Conservation (phyloP, 208 protist genomes). For the Wallacemonas sp. region DNA sequence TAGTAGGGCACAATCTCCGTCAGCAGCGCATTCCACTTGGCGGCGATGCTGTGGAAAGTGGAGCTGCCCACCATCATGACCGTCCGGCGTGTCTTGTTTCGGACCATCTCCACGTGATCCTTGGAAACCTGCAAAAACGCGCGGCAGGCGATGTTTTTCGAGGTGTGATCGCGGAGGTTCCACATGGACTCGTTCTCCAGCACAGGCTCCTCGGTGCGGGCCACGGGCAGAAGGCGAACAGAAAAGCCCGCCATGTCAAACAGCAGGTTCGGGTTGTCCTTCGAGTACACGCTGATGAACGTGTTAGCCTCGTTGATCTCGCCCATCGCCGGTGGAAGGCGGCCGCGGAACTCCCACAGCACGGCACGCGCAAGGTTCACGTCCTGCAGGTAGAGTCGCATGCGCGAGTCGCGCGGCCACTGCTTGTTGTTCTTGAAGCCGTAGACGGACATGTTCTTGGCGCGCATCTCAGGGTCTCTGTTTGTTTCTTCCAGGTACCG, state of each 20-base stretch:
- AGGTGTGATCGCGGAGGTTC: constrained; percentile 98
- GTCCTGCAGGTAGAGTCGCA: constrained; percentile 99
- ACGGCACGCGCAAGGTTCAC: constrained; percentile 99
- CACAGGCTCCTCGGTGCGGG: constrained; percentile 90
- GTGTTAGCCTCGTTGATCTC: constrained; percentile 97
- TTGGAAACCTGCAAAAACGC: constrained; percentile 98
- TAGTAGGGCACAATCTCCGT: constrained; percentile 99
- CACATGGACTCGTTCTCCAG: constrained; percentile 98
- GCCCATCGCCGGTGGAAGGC: constrained; percentile 97
- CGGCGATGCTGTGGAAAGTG: constrained; percentile 99
- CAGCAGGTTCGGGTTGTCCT: constrained; percentile 99
- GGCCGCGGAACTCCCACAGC: constrained; percentile 99
- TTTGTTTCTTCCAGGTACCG: constrained; percentile 99
- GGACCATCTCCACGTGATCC: constrained; percentile 95
- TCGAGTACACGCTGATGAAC: constrained; percentile 99
- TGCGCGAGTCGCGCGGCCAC: constrained; percentile 99
- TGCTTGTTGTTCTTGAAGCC: constrained; percentile 99
- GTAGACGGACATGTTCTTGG: constrained; percentile 98
- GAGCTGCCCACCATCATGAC: constrained; percentile 99
- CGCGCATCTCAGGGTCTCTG: constrained; percentile 95
- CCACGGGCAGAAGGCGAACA: constrained; percentile 92
- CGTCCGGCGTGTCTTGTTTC: constrained; percentile 98
- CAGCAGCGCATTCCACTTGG: constrained; percentile 99
- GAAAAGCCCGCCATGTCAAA: constrained; percentile 99
- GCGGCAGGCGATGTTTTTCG: constrained; percentile 98